Evolutionary conservation across 768 basidiomycete genomes (phyloP).

Genomic region (Holtermannia corniformis): DNA sequence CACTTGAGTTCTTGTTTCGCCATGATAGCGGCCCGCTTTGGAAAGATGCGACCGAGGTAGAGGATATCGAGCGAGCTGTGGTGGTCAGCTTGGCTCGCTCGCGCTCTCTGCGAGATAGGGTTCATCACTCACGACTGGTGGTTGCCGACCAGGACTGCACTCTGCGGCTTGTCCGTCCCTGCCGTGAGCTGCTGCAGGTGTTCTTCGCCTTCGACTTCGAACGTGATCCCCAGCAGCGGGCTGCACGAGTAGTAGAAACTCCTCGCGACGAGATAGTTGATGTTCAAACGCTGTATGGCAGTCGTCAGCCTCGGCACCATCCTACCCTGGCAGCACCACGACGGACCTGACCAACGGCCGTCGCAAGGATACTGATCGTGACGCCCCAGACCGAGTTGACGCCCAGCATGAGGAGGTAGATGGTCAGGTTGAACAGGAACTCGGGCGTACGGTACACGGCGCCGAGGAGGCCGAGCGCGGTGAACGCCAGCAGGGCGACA

Average conservation of each 20-base stretch:
- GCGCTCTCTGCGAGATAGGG: background rate
- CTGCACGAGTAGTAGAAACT: constrained; percentile 66
- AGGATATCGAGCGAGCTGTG: constrained; percentile 48
- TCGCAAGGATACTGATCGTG: constrained; percentile 51
- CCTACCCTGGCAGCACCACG: background rate
- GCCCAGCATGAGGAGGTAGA: constrained; percentile 64
- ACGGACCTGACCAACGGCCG: constrained; percentile 52
- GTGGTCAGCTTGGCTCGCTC: background rate
- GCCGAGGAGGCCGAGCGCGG: constrained; percentile 29
- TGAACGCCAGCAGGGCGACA: constrained; percentile 30
- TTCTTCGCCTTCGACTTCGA: constrained; percentile 81
- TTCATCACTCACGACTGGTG: constrained; percentile 57
- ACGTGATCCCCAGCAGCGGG: constrained; percentile 54
- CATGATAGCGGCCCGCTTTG: constrained; percentile 73
- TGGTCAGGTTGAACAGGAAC: constrained; percentile 56
- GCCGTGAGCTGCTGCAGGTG: constrained; percentile 48
- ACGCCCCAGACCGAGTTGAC: constrained; percentile 65
- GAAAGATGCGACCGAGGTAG: constrained; percentile 74
- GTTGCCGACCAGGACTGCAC: constrained; percentile 67
- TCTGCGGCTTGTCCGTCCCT: constrained; percentile 24
- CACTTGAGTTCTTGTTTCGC: constrained; percentile 82
- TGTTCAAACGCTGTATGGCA: constrained; percentile 51
- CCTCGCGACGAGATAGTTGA: constrained; percentile 73
- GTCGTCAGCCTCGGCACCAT: background rate
- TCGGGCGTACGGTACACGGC: constrained; percentile 25